A percentile compares a stretch with the other conserved stretches of the same genome.
Conservation (phyloP, 352 stramenopile genomes). For the Globisporangium cederbergense region DNA sequence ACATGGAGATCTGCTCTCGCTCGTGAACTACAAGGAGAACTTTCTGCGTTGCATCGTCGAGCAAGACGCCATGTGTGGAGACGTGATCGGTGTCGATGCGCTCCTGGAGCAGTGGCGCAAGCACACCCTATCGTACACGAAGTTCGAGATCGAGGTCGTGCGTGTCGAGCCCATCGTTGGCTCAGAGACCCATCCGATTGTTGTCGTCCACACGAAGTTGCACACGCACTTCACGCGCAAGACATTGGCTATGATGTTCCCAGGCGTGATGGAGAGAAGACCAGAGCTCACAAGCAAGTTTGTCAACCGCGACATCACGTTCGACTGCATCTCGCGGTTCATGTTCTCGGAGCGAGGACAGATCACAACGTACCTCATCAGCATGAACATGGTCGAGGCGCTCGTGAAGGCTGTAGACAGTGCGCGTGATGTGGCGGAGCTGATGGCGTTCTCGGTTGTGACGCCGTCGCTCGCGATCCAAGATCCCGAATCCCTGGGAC, state of each 20-base stretch:
- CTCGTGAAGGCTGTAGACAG: slow-evolving; percentile 3
- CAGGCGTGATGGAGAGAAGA: neutral
- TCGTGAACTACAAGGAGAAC: slow-evolving; percentile 5
- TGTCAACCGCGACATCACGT: slow-evolving; percentile 12
- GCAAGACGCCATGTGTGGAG: neutral
- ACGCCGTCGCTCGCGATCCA: neutral
- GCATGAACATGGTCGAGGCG: slow-evolving; percentile 15
- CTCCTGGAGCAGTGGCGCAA: slow-evolving; percentile 9
- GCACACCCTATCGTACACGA: slow-evolving; percentile 4
- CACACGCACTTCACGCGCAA: slow-evolving; percentile 1
- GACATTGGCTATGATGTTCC: slow-evolving; percentile 20
- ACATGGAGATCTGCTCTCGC: no score
- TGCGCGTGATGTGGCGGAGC: neutral
- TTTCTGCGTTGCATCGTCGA: slow-evolving; percentile 2
- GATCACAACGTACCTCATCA: slow-evolving; percentile 6
- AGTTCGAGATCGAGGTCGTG: slow-evolving; percentile 6
- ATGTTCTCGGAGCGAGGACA: slow-evolving; percentile 8
- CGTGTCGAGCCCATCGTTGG: neutral
- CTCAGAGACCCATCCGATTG: neutral
- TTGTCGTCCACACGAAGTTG: slow-evolving; percentile 2
- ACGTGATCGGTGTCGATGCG: slow-evolving; percentile 3
- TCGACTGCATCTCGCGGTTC: slow-evolving; percentile 14
- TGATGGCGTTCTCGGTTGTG: slow-evolving; percentile 13
- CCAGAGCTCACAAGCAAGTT: slow-evolving; percentile 6
- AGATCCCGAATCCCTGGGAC: no score